Evolutionary conservation across 176 grass and related monocot genomes (phyloP), one percentile per base, ranked within the genome.

Genomic region (Microstegium vimineum): DNA sequence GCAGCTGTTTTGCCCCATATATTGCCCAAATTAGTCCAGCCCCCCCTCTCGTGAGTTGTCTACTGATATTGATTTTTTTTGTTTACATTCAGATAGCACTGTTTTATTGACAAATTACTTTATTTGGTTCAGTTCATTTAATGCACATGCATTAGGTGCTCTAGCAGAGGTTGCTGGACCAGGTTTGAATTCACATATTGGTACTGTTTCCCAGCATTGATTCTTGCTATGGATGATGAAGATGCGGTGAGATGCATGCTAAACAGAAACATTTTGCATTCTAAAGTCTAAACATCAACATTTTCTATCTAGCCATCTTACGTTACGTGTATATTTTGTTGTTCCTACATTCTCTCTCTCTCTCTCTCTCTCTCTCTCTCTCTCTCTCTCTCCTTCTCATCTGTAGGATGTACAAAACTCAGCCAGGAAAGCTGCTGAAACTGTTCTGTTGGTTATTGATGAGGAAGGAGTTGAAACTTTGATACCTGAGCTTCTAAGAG

Each of bases 131-230:
- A 98, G 95, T 86, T 91, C 95, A 62, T 98, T 98, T 70, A 98
- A 98, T 88, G 92, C 92, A 34, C 95, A 98, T 91, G 95, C 95
- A 79, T 82, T 98, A 54, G 95, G 95, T 91, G 95, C 95, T 67
- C 84, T 98, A 71, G 92, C 95, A 32, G 95, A 98, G 47, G 95
- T 98, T 76, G 95, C 95, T 45, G 95, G 95, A 45, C 20, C 95
- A 62, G 95, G 95, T 90, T 86, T 98, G 77, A 88, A 87, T 86
- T 92, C 92, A 86, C 92, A 98, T 76, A 95, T 98, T 88, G 92
- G 86, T 77, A 98, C 86, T 18, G 83, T 98, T 62, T 98, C 8
- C 95, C 92, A 76, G 87, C 95, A 32, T 83, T 98, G 76, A 43
- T 98, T 83, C 81, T 95, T 91, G 84, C 92, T 76, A 95, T 93